Conservation (phyloP, 2,329 filamentous ascomycete genomes). For the Diaporthe sp. region DNA sequence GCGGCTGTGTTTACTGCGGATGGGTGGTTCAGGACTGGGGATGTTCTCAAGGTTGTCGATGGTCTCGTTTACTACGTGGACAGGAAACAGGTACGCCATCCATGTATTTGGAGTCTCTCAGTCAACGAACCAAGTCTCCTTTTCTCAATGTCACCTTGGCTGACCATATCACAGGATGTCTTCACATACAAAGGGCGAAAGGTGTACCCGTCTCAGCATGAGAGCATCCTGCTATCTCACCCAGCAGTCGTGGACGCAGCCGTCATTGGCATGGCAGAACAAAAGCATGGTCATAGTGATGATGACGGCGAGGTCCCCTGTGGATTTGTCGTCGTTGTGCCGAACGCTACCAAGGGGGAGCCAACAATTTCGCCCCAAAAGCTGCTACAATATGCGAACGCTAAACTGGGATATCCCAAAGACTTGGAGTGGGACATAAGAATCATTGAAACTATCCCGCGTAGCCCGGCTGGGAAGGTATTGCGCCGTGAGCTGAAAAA, state of each 20-base stretch:
- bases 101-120: rapidly evolving
- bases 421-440: not conserved
- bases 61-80: constrained; percentile 2
- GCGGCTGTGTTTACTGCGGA: constrained; percentile 66
- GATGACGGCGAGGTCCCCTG: not conserved
- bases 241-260: not conserved
- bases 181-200: not conserved
- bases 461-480: not conserved
- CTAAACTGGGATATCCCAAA: not conserved
- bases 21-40: constrained; percentile 60
- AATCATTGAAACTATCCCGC: not conserved
- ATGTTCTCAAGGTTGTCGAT: constrained; percentile 42
- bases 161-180: not conserved
- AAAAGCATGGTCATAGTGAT: too few species aligned
- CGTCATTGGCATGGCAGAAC: not conserved
- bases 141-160: not conserved
- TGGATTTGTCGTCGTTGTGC: not conserved
- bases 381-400: not conserved
- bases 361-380: not conserved
- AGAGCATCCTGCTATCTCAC: not conserved
- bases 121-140: rapidly evolving
- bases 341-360: not conserved
- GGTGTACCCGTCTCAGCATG: not conserved
- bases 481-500: not conserved
- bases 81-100: not conserved